Percentiles rank a stretch among this genome's conserved stretches.
phyloP scores from a whole-genome alignment of 805 yeast species.

The Ogataea wickerhamii region DNA sequence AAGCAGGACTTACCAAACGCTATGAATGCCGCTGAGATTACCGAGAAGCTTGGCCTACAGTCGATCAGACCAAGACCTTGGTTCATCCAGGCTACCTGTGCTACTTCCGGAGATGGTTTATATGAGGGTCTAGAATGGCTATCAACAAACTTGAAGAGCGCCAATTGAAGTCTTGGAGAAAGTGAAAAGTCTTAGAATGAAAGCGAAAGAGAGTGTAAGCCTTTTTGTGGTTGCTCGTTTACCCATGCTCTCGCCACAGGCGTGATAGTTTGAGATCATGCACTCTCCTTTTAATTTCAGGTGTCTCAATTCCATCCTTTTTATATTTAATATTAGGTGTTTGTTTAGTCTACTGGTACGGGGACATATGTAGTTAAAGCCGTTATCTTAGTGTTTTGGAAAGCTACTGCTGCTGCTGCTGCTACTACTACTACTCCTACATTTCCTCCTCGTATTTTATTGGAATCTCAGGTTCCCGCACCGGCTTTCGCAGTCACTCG shows the following conservation, averaged over 20 bases:
- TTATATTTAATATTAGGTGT: conserved; percentile 8
- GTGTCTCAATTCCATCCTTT: conserved; percentile 7
- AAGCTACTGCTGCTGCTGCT: no score
- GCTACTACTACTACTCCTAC: no score
- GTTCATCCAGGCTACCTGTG: conserved; percentile 99
- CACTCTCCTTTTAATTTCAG: conserved; percentile 1
- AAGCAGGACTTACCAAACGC: conserved; percentile 99
- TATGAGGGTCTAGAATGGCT: conserved; percentile 98
- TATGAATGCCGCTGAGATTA: conserved; percentile 97
- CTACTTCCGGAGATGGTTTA: conserved; percentile 98
- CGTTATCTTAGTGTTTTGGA: no score
- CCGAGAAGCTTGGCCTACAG: conserved; percentile 94
- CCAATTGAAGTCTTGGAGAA: conserved; percentile 30
- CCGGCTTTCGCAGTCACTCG: no score
- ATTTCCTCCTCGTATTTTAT: no score
- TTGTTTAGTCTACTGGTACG: conserved; percentile 4
- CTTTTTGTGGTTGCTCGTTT: not conserved
- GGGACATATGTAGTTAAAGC: no score
- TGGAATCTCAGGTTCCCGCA: no score
- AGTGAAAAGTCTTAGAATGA: conserved; percentile 13
- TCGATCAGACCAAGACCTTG: conserved; percentile 98
- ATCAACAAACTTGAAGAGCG: conserved; percentile 81
- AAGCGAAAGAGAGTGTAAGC: conserved; percentile 11
- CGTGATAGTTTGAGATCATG: conserved; percentile 1
- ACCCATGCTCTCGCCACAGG: conserved; percentile 1